A percentile compares a stretch with the other conserved stretches of the same genome.
Conservation (phyloP, 257 asterid species). For the Linderniella brevidens region DNA sequence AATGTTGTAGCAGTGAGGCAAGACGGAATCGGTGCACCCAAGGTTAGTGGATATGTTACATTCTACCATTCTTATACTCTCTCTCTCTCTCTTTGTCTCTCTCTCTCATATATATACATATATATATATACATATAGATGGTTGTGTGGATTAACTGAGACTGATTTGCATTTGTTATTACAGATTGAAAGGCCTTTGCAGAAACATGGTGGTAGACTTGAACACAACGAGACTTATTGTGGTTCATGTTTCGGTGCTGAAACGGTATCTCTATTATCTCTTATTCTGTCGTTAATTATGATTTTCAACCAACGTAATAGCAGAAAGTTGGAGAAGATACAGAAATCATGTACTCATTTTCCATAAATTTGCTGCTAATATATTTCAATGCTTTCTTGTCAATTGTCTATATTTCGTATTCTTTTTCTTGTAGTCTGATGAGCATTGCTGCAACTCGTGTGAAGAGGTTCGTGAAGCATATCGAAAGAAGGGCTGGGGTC, state of each 20-base stretch:
- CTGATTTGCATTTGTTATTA: constrained; percentile 10
- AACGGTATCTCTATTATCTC: constrained; percentile 30
- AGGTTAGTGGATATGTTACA: constrained; percentile 14
- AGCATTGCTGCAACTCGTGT: constrained; percentile 85
- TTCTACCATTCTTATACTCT: background rate
- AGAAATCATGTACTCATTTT: no score
- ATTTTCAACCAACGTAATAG: no score
- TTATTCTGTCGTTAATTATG: background rate
- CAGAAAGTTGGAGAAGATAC: no score
- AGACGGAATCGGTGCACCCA: constrained; percentile 87
- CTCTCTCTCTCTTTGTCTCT: background rate
- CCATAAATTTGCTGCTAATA: no score
- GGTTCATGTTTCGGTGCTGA: constrained; percentile 99
- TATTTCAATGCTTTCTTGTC: background rate
- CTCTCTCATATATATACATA: no score
- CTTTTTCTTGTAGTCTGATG: constrained; percentile 54
- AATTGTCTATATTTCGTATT: background rate
- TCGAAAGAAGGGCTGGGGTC: constrained; percentile 84
- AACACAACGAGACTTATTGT: constrained; percentile 80
- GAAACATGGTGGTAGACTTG: constrained; percentile 97
- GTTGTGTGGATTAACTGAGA: background rate
- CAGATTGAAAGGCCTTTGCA: constrained; percentile 97
- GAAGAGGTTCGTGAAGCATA: constrained; percentile 99
- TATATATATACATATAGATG: no score
- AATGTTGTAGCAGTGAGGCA: constrained; percentile 62